Evolutionary conservation across 2,329 filamentous ascomycete species (phyloP).

Genomic region (Epicoccum nigrum): DNA sequence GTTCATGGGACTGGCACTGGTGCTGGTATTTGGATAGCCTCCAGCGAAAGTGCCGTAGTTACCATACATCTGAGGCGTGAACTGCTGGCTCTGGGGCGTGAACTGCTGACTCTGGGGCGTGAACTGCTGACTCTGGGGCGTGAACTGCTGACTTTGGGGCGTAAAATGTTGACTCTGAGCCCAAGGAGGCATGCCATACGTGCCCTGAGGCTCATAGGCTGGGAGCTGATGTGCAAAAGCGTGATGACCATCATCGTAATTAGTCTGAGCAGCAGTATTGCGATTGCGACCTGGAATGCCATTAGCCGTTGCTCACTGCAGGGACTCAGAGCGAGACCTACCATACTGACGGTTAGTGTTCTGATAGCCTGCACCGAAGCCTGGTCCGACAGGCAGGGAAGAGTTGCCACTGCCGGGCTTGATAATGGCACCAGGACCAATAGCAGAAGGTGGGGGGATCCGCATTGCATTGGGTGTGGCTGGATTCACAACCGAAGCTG

Average conservation of each 20-base stretch:
- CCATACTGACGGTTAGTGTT: constrained; percentile 37
- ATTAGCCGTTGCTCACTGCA: constrained; percentile 15
- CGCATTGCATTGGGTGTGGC: constrained; percentile 41
- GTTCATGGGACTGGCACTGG: constrained; percentile 41
- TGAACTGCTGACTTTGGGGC: constrained; percentile 28
- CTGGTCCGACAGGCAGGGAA: constrained; percentile 39
- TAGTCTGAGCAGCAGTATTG: constrained; percentile 24
- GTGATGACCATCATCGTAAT: constrained; percentile 36
- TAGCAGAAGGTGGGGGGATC: constrained; percentile 45
- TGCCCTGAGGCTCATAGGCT: constrained; percentile 28
- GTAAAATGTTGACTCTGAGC: constrained; percentile 27
- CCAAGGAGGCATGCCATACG: constrained; percentile 37
- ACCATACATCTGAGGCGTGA: constrained; percentile 29
- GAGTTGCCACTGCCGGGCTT: constrained; percentile 27
- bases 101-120: constrained; percentile 28
- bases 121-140: constrained; percentile 28
- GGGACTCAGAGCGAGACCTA: constrained; percentile 17
- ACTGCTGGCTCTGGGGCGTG: constrained; percentile 29
- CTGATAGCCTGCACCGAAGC: constrained; percentile 42
- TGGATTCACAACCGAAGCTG: constrained; percentile 75
- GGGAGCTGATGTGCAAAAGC: constrained; percentile 44
- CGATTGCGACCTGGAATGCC: constrained; percentile 22
- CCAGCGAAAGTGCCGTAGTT: constrained; percentile 27
- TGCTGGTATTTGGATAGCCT: constrained; percentile 28
- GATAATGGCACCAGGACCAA: constrained; percentile 47